Base-by-base conservation (phyloP, 1,284 basidiomycete species). In the Ganoderma multipileum region DNA sequence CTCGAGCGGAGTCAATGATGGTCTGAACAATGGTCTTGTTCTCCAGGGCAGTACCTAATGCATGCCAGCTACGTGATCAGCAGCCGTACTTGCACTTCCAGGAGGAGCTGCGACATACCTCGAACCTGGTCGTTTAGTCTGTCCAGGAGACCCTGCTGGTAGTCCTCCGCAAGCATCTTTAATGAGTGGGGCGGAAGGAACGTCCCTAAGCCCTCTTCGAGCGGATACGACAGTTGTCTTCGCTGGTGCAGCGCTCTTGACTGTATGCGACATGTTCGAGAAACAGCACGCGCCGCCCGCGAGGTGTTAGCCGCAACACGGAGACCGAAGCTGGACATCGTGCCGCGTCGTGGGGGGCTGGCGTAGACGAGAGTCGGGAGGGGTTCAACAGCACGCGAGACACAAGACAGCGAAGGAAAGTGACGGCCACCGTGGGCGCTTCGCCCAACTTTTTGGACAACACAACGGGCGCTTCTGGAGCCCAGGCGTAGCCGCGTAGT, bases 61-160 rank as follows among this genome's bases (percentile, higher is more conserved):
- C 16, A 58, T 70, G 71, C 66, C 72, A 73, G 69, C 70, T 66
- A 47, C 59, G 30, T 61, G 28, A 20, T 70, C 50, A 71, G 59
- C 28, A 64, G 28, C 18, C 14, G 18, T 23, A 20, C 14, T 50
- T 16, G 42, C 38, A 30, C 30, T 55, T 30, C 26, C 16, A 0
- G 14, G 8, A 39, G 23, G 2, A 28, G 3, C 11, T 11, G 23
- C 16, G 14, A 71, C 91, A 66, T 76, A 95, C 94, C 89, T 78
- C 84, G 83, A 42, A 93, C 85, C 77, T 92, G 86, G 20, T 92
- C 88, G 74, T 93, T 94, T 63, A 96, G 79, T 67, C 92, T 85
- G 64, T 90, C 84, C 69, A 96, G 79, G 38, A 95, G 83, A 20
- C 95, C 95, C 70, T 93, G 85, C 77, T 96, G 95, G 80, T 93